Evolutionary conservation across 1,284 basidiomycete species (phyloP), one percentile per base, ranked within the genome.

Genomic region (Tremellales sp.): DNA sequence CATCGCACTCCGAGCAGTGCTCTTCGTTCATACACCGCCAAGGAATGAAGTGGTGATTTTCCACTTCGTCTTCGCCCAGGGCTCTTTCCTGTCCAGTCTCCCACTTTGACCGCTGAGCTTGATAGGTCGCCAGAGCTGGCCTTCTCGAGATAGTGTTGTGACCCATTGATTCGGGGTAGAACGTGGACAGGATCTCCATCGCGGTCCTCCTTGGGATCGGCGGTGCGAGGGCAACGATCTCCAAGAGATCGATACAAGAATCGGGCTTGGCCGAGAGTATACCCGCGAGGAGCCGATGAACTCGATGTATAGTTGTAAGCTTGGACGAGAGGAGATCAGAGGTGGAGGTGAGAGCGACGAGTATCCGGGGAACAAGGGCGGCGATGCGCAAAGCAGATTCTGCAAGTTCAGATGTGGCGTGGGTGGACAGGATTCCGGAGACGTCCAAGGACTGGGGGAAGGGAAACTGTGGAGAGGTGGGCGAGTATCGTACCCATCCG

Each of bases 141-240:
- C 66, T 53, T 5, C 65, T 60, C 2, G 68, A 57, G 25, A 68
- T 56, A 3, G 48, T 66, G 36, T 80, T 72, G 67, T 88, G 87
- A 0, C 87, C 86, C 24, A 83, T 63, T 2, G 80, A 74, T 40
- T 76, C 76, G 1, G 85, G 82, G 81, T 82, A 88, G 53, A 83
- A 78, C 1, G 78, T 78, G 5, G 75, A 65, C 12, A 90, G 70
- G 9, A 85, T 67, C 40, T 74, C 71, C 46, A 83, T 66, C 8
- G 83, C 85, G 18, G 70, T 66, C 40, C 76, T 74, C 32, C 84
- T 74, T n/a, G 81, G 76, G 43, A 65, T 74, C 5, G 77, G 61
- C 0, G 79, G 77, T 43, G 82, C 81, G 60, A 84, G 82, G 3
- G 84, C 85, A 18, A 82, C 72, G 28, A 87, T 77, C 53, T 84